phyloP scores from a whole-genome alignment of 2,329 filamentous ascomycete genomes.

The Fusarium sp. region DNA sequence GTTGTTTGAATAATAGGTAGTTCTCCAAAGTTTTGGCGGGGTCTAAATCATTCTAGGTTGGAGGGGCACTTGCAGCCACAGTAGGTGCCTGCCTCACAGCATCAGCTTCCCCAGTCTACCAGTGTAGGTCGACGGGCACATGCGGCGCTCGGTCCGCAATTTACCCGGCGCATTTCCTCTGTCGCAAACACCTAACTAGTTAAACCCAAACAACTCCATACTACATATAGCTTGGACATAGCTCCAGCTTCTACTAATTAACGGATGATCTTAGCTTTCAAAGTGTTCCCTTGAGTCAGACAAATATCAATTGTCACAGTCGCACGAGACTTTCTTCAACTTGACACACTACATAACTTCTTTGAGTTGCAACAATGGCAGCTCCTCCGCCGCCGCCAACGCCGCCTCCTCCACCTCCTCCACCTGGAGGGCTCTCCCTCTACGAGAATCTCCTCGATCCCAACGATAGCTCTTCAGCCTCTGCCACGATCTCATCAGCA shows the following conservation, averaged over 20 bases:
- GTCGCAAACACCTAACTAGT: background rate
- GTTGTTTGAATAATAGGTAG: conserved; percentile 3
- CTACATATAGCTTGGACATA: background rate
- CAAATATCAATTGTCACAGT: background rate
- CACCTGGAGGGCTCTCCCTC: conserved; percentile 73
- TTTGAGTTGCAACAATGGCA: conserved; percentile 43
- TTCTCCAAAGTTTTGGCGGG: conserved; percentile 51
- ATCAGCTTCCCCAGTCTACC: conserved; percentile 19
- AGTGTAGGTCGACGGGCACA: background rate
- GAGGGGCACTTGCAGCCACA: conserved; percentile 50
- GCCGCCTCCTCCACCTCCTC: conserved; percentile 52
- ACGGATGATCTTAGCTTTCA: background rate
- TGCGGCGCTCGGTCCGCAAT: conserved; percentile 38
- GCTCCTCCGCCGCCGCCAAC: conserved; percentile 46
- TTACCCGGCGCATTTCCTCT: conserved; percentile 50
- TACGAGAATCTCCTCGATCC: conserved; percentile 87
- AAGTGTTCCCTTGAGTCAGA: background rate
- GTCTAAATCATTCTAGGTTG: conserved; percentile 44
- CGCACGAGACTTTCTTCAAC: background rate
- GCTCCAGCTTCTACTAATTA: background rate
- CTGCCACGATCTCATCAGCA: conserved; percentile 80
- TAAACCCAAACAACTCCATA: background rate
- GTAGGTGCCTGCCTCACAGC: background rate
- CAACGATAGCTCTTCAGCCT: conserved; percentile 58
- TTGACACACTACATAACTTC: background rate